Percentiles rank a stretch among this genome's conserved stretches.
Conservation (phyloP, 169 alveolate genomes). For the Plasmodium inui region DNA sequence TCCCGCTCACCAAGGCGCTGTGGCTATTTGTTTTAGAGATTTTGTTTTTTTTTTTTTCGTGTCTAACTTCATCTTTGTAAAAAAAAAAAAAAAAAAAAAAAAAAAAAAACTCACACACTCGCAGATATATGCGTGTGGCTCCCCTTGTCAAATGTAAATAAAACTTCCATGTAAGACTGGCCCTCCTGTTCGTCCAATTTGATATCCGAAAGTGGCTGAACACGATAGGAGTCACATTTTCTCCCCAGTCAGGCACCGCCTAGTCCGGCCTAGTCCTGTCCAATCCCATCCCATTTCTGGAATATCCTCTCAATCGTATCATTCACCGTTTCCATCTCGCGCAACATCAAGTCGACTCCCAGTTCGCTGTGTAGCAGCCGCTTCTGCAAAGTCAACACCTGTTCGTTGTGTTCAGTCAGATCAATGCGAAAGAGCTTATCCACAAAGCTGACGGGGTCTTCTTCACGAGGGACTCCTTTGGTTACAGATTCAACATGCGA, state of each 20-base stretch:
- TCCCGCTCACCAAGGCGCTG: neutral
- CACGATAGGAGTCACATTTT: neutral
- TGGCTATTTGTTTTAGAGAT: neutral
- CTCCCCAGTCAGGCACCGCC: neutral
- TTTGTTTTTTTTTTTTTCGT: neutral
- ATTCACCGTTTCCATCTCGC: constrained; percentile 26
- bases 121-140: neutral
- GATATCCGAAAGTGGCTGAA: neutral
- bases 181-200: neutral
- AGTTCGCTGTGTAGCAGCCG: constrained; percentile 24
- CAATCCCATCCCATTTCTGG: neutral
- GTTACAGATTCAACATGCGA: constrained; percentile 8
- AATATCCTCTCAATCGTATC: neutral
- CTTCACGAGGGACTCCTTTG: neutral
- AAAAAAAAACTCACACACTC: neutral
- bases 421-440: constrained; percentile 3
- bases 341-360: constrained; percentile 1
- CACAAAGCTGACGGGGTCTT: constrained; percentile 8
- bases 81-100: neutral
- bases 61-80: neutral
- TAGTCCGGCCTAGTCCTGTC: neutral
- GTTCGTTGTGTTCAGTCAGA: constrained; percentile 24
- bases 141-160: neutral
- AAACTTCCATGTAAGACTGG: neutral
- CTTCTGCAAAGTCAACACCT: constrained; percentile 6